A percentile compares a stretch with the other conserved stretches of the same genome.
phyloP scores from a whole-genome alignment of 148 eudicot genomes.

The Vaccinium corymbosum region DNA sequence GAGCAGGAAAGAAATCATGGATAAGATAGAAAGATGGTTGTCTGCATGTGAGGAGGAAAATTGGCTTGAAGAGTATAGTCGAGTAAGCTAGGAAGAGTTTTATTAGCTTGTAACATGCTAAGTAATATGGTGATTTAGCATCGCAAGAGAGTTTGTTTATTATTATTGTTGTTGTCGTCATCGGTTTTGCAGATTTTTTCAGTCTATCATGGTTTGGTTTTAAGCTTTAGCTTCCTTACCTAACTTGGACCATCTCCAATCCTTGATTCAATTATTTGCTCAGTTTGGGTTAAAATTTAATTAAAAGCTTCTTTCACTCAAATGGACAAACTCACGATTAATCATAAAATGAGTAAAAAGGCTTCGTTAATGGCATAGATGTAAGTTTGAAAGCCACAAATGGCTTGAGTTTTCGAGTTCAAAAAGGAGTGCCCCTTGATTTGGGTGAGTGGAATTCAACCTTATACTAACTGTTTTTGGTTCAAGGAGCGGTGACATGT shows the following conservation, averaged over 20 bases:
- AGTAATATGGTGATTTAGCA: neutral
- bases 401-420: neutral
- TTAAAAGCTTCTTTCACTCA: neutral
- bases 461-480: neutral
- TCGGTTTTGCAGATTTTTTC: neutral
- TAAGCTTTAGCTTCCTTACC: neutral
- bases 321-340: neutral
- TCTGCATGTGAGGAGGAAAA: constrained; percentile 71
- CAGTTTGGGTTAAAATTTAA: neutral
- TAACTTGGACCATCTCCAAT: neutral
- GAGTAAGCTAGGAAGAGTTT: constrained; percentile 29
- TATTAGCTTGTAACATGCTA: neutral
- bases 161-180: neutral
- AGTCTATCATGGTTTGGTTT: neutral
- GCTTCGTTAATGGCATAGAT: neutral
- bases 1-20: constrained; percentile 64
- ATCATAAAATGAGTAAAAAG: neutral
- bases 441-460: neutral
- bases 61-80: constrained; percentile 70
- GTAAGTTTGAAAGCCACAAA: neutral
- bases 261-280: neutral
- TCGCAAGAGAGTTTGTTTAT: neutral
- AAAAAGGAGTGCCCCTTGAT: neutral
- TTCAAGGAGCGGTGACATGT: neutral
- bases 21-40: constrained; percentile 62